A percentile compares a stretch with the other conserved stretches of the same genome.
phyloP scores from a whole-genome alignment of 1,284 basidiomycete genomes.

The Phlebopus sp. region DNA sequence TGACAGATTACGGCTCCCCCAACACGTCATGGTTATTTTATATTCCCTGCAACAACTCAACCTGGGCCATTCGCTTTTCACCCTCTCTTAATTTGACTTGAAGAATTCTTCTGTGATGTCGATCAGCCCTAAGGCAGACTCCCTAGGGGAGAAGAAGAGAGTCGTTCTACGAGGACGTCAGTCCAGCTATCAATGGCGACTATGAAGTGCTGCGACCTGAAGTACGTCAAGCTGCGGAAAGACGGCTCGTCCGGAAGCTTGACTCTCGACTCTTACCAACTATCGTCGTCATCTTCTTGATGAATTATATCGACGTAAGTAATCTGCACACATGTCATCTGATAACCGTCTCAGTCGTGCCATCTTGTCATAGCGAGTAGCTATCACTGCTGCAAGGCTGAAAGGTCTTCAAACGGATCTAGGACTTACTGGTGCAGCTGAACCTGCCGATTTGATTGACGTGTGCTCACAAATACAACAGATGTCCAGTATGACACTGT shows the following conservation, averaged over 20 bases:
- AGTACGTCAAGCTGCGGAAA: conserved; percentile 32
- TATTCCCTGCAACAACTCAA: neutral
- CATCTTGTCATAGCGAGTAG: conserved; percentile 45
- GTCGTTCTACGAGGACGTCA: conserved; percentile 5
- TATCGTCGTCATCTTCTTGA: conserved; percentile 59
- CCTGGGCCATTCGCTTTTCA: neutral
- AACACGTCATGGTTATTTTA: conserved; percentile 5
- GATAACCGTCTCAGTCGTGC: neutral
- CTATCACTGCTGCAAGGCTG: conserved; percentile 55
- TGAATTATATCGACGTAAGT: conserved; percentile 70
- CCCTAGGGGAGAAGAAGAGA: conserved; percentile 17
- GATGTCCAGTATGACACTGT: conserved; percentile 62
- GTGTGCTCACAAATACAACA: conserved; percentile 22
- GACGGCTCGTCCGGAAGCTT: conserved; percentile 49
- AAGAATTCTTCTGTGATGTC: conserved; percentile 13
- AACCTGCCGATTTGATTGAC: conserved; percentile 5
- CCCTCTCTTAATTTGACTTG: conserved; percentile 1
- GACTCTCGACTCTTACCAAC: conserved; percentile 60
- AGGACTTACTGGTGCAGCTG: conserved; percentile 41
- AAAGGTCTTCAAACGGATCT: conserved; percentile 61
- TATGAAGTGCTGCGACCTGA: conserved; percentile 7
- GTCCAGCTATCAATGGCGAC: neutral
- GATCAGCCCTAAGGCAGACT: neutral
- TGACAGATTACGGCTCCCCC: neutral
- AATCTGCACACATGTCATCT: neutral